phyloP scores from a whole-genome alignment of 2,329 filamentous ascomycete genomes.

The Venturiaceae sp. region DNA sequence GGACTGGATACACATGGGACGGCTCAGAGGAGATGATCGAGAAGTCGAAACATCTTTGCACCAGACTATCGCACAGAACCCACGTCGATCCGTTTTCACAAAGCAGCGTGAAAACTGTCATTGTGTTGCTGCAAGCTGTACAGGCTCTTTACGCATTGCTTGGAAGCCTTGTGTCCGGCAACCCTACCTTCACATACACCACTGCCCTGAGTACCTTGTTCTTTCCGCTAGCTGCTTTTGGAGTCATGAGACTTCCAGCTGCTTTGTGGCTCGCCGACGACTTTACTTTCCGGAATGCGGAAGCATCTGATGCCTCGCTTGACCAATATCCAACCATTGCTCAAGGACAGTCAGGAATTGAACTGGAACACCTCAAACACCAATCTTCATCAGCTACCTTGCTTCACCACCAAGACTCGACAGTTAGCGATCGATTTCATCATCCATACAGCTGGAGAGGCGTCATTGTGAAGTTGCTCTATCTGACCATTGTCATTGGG shows the following conservation, averaged over 20 bases:
- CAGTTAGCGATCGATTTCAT: neutral
- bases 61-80: neutral
- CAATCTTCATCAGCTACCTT: neutral
- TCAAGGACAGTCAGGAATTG: neutral
- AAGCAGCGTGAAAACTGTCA: neutral
- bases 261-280: neutral
- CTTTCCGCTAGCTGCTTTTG: neutral
- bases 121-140: neutral
- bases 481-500: neutral
- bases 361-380: neutral
- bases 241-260: constrained; percentile 1
- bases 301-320: neutral
- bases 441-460: neutral
- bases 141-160: neutral
- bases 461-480: neutral
- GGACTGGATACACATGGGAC: constrained; percentile 24
- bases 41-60: neutral
- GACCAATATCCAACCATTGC: neutral
- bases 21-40: constrained; percentile 17
- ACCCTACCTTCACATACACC: neutral
- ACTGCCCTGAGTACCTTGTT: neutral
- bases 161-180: neutral
- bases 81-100: neutral
- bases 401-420: neutral
- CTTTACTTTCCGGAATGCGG: neutral